phyloP scores from a whole-genome alignment of 2,329 filamentous ascomycete species.

The Ceratocystis diversiconidia region DNA sequence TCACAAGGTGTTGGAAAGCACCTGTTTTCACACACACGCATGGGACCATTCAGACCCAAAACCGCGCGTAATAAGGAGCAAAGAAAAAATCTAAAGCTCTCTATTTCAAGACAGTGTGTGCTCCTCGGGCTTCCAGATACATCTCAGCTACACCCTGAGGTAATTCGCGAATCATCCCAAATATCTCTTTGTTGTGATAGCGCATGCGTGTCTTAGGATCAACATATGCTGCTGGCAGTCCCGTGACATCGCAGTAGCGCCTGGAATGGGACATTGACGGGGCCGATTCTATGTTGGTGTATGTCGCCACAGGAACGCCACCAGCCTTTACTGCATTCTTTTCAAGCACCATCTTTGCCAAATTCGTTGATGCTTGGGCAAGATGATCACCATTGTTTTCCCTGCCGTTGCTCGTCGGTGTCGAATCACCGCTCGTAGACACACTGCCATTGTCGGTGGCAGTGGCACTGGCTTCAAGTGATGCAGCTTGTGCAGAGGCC shows the following conservation, averaged over 20 bases:
- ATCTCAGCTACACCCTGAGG: slow-evolving; percentile 73
- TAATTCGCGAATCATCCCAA: slow-evolving; percentile 64
- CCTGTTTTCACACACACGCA: no score
- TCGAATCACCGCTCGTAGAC: slow-evolving; percentile 44
- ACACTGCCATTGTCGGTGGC: slow-evolving; percentile 48
- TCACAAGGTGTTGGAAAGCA: background rate
- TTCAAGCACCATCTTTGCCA: slow-evolving; percentile 79
- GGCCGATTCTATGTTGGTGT: slow-evolving; percentile 92
- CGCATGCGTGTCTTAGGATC: slow-evolving; percentile 89
- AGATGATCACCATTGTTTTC: slow-evolving; percentile 49
- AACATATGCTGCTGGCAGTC: slow-evolving; percentile 76
- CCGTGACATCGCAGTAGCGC: slow-evolving; percentile 93
- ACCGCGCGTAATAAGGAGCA: no score
- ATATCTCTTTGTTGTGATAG: slow-evolving; percentile 89
- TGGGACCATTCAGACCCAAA: no score
- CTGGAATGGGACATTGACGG: slow-evolving; percentile 73
- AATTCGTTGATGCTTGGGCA: slow-evolving; percentile 72
- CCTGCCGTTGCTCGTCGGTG: slow-evolving; percentile 29
- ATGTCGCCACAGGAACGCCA: slow-evolving; percentile 39
- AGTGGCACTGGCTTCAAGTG: slow-evolving; percentile 60
- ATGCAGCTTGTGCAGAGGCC: slow-evolving; percentile 69
- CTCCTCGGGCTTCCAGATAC: slow-evolving; percentile 77
- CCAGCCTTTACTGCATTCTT: slow-evolving; percentile 39
- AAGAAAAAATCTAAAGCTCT: background rate
- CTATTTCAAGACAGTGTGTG: slow-evolving; percentile 86